phyloP scores from a whole-genome alignment of 768 basidiomycete genomes.

The Cystobasidiopsis lactophilus region DNA sequence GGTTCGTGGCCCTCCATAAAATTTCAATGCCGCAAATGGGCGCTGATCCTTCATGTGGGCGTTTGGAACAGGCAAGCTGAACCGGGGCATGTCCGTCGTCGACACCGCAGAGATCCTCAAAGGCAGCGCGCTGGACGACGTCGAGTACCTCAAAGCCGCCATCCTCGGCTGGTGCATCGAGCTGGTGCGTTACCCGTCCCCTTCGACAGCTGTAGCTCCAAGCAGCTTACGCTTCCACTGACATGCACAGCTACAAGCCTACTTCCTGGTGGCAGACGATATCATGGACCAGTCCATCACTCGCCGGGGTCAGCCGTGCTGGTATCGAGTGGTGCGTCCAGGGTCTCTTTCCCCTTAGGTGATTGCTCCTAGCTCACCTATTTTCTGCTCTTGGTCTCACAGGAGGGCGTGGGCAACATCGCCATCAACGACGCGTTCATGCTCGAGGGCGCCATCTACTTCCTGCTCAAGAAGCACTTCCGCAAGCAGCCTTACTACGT shows the following conservation, averaged over 20 bases:
- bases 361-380: neutral
- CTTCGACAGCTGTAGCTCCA: too few species aligned
- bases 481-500: conserved; percentile 57
- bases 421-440: conserved; percentile 94
- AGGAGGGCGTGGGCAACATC: conserved; percentile 43
- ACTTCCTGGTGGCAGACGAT: conserved; percentile 89
- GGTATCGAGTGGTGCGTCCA: conserved; percentile 42
- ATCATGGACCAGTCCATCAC: conserved; percentile 94
- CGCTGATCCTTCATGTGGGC: neutral
- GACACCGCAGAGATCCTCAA: conserved; percentile 77
- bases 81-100: conserved; percentile 85
- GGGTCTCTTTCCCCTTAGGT: neutral
- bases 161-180: conserved; percentile 90
- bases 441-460: conserved; percentile 85
- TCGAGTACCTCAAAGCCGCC: conserved; percentile 73
- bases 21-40: neutral
- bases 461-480: conserved; percentile 70
- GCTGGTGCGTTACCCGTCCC: conserved; percentile 40
- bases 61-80: conserved; percentile 58
- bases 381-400: neutral
- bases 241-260: conserved; percentile 60
- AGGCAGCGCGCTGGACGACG: conserved; percentile 43
- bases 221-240: too few species aligned
- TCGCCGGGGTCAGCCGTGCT: conserved; percentile 82
- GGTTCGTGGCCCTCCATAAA: conserved; percentile 20